Evolutionary conservation across 2,329 filamentous ascomycete species (phyloP), one percentile per base, ranked within the genome.

Genomic region (Colletotrichum echinochloae): DNA sequence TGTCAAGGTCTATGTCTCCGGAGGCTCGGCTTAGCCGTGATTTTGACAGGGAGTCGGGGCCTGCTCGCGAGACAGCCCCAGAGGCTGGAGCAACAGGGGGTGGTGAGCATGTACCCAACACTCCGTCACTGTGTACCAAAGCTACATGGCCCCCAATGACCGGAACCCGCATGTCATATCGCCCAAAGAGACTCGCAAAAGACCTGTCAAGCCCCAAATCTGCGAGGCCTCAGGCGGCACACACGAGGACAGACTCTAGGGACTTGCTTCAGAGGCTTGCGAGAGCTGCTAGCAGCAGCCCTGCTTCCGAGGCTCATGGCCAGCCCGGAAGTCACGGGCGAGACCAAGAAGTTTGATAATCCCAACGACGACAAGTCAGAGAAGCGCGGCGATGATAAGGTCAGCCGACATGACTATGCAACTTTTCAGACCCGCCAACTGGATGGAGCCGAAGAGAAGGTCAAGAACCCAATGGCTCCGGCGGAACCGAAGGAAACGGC

Each of bases 221-320:
- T 7, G 5, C 26, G 20, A 44, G 67, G 46, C 59, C 48, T 14
- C 20, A 44, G 9, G 39, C 33, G 8, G 62, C 73, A 28, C 74
- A 78, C 41, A 73, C 75, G 7, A 75, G 76, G 23, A 80, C 79
- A 28, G 83, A 87, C 67, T 84, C 85, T 4, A 80, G 81, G 48
- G 86, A 88, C 49, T 68, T 88, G 54, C 77, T 88, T 60, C 84
- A 83, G 70, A 82, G 82, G 62, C 78, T 89, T 73, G 84, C 86
- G 28, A 81, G 83, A 60, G 85, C 82, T 55, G 78, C 84, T 39
- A 86, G 82, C 74, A 80, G 79, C 66, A 87, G 83, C 67, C 84
- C 84, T 28, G 76, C 79, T 3, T 73, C 77, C 18, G 78, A 81
- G 44, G 20, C 65, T 11, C 61, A 60, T 35, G 41, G 46, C 39